Evolutionary conservation across 257 asterid genomes (phyloP).

Genomic region (Buddleja alternifolia): DNA sequence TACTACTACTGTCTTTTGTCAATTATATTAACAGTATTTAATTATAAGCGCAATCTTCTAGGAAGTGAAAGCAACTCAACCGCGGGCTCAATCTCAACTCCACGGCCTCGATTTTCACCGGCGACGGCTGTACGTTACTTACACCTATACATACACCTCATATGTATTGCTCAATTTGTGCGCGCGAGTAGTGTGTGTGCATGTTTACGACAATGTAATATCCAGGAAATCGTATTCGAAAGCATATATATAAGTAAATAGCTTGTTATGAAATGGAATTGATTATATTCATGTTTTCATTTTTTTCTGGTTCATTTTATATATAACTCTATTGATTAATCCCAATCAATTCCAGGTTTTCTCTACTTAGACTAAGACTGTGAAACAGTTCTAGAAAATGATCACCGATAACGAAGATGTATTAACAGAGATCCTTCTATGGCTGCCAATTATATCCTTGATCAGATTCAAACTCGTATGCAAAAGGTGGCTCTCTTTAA

Average conservation of each 20-base stretch:
- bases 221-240: too few species aligned
- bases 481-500: constrained; percentile 38
- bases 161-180: neutral
- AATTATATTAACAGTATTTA: too few species aligned
- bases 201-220: too few species aligned
- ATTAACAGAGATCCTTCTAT: constrained; percentile 35
- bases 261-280: neutral
- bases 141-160: too few species aligned
- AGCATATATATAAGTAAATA: too few species aligned
- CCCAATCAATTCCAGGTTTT: constrained; percentile 5
- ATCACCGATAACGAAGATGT: constrained; percentile 23
- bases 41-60: too few species aligned
- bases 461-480: constrained; percentile 46
- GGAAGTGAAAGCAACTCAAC: too few species aligned
- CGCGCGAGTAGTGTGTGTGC: neutral
- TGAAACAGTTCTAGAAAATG: constrained; percentile 8
- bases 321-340: neutral
- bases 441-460: constrained; percentile 40
- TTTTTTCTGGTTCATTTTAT: neutral
- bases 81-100: too few species aligned
- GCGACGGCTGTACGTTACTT: too few species aligned
- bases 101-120: too few species aligned
- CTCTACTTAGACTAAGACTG: neutral
- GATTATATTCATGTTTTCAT: neutral
- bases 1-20: too few species aligned